A percentile compares a stretch with the other conserved stretches of the same genome.
These are phyloP conservation scores for Aspergillus neotritici DNA, from an alignment of 2,329 filamentous ascomycete genomes.

Conservation along the genomic window DNA sequence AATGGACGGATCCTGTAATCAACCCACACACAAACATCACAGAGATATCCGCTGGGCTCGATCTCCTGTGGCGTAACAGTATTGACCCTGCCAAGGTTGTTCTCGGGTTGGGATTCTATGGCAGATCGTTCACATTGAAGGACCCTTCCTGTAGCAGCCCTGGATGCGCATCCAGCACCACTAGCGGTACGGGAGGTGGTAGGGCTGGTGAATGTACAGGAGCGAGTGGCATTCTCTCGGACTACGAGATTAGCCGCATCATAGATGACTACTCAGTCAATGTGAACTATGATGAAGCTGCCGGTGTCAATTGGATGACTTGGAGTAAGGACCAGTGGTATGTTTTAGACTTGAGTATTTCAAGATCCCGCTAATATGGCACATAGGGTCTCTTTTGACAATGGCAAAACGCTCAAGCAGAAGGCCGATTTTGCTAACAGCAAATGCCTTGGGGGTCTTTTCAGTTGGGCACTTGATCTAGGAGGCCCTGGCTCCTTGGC, in stretches of 20 bases:
- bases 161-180: constrained; percentile 12
- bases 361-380: background rate
- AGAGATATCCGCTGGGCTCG: constrained; percentile 24
- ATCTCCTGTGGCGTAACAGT: constrained; percentile 25
- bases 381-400: constrained; percentile 11
- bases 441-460: constrained; percentile 7
- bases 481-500: constrained; percentile 6
- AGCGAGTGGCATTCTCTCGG: background rate
- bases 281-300: constrained; percentile 3
- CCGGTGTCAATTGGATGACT: constrained; percentile 14
- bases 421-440: constrained; percentile 12
- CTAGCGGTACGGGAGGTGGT: background rate
- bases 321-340: constrained; percentile 13
- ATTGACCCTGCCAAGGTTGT: constrained; percentile 17
- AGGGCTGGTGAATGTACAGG: background rate
- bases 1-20: constrained; percentile 8
- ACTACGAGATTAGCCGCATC: constrained; percentile 5
- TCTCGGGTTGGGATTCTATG: constrained; percentile 24
- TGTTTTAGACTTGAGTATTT: background rate
- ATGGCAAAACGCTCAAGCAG: constrained; percentile 10
- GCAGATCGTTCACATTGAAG: constrained; percentile 16
- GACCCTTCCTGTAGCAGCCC: constrained; percentile 13
- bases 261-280: background rate
- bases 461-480: constrained; percentile 8
- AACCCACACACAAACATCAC: constrained; percentile 21